Base-by-base conservation (phyloP, 2,329 filamentous ascomycete species). In the Scopulariopsis brevicaulis region DNA sequence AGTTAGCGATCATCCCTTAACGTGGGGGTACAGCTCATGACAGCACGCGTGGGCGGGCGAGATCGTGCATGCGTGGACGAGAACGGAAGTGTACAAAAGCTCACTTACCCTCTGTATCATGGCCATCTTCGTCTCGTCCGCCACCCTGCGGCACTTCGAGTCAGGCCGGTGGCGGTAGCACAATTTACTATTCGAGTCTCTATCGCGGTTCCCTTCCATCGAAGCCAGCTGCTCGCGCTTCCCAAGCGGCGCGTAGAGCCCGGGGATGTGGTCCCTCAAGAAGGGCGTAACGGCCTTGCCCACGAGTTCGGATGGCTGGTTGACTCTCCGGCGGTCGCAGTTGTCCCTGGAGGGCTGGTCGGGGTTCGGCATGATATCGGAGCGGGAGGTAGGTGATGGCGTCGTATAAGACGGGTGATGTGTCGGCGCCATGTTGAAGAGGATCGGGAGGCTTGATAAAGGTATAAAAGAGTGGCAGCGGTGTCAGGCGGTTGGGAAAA, bases 121-220 rank as follows among this genome's bases (percentile, higher is more conserved):
- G 64, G 93, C 90, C 94, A 99, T 99, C 62, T 94, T 94, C 53
- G 87, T 87, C 74, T 97, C 94, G 73, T 97, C 92, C 59, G 91
- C 92, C 62, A 95, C 90, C 60, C 91, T 84, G 61, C 92, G 82
- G 73, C 94, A 99, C 74, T 96, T 96, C 57, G 93, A 84, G 71
- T 97, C 94, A 2, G 94, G 94, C 57, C 89, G 82, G 71, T 99
- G 94, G 58, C 94, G 86, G 71, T 99, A 99, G 74, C 94, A 99
- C 74, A 88, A 97, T 70, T 89, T 94, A 64, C 90, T 95, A 69
- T 92, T 96, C 40, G 79, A 81, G 61, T 84, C 81, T 65, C 71
- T 76, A 53, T 75, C 73, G 52, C 67, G 73, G 46, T 24, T 50
- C 54, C 68, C 69, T 25, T 66, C 63, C 59, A 65, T 59, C 64